Evolutionary conservation across 1,139 yeast species (phyloP).

Genomic region (Taphrina communis): DNA sequence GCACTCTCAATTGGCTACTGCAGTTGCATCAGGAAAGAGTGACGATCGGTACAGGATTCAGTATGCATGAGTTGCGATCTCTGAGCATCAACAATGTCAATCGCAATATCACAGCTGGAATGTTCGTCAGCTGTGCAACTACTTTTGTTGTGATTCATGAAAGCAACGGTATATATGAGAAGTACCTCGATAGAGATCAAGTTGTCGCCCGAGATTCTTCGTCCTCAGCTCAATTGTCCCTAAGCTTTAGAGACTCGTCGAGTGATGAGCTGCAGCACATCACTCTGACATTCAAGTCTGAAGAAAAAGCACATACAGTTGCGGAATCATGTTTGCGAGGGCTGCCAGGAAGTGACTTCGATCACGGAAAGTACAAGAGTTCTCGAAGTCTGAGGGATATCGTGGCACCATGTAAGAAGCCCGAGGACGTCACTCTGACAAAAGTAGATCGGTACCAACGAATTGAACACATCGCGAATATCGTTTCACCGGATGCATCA

Average conservation of each 20-base stretch:
- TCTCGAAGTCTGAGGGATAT: background rate
- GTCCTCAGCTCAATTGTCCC: background rate
- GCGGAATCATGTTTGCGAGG: background rate
- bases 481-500: background rate
- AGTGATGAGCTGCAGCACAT: background rate
- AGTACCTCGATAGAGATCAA: background rate
- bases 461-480: constrained; percentile 1
- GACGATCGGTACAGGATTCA: background rate
- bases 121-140: background rate
- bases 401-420: background rate
- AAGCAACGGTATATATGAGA: background rate
- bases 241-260: background rate
- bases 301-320: background rate
- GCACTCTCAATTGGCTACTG: background rate
- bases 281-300: background rate
- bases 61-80: background rate
- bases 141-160: background rate
- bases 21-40: background rate
- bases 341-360: background rate
- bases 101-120: background rate
- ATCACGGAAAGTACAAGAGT: background rate
- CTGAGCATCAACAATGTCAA: background rate
- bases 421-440: background rate
- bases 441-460: constrained; percentile 7
- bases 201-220: background rate